Evolutionary conservation across 371 early-diverging fungal species (phyloP), one percentile per base, ranked within the genome.

Genomic region (Lichtheimia ornata): DNA sequence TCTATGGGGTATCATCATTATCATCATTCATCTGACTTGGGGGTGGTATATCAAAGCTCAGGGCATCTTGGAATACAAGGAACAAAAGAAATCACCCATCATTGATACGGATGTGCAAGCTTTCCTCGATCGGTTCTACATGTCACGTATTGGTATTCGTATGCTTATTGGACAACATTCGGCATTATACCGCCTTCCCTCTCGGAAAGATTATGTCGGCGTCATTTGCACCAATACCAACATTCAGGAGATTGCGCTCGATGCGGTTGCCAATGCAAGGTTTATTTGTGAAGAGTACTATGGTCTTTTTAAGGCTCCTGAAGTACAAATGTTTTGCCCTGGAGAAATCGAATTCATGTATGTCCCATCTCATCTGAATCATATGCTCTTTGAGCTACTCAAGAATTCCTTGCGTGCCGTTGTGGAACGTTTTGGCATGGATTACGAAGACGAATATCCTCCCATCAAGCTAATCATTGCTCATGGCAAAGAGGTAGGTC

Each of bases 141-240:
- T 97, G 89, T 95, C 95, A 25, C 91, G 98, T 47, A 98, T 98
- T 63, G 98, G 98, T 15, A 97, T 98, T 64, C 91, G 98, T 61
- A 94, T 97, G 94, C 81, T 97, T 45, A 93, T 96, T 62, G 97
- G 92, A 30, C 94, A 93, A 66, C 92, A 92, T 66, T 83, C 90
- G 50, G 87, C 88, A 47, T 75, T 94, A 12, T 85, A 90, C 68
- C 76, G 85, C 55, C 82, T 79, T 44, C 84, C 85, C 22, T 69
- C 68, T 5, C 67, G 79, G 55, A 71, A 81, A 14, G 90, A 95
- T 75, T 94, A 93, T 67, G 97, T 97, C 5, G 98, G 98, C 45
- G 93, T 98, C 58, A 97, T 98, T 59, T 95, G 97, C 79, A 96
- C 96, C 5, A 82, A 82, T 62, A 97, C 97, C 9, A 90, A 86